Conservation (phyloP, 2,329 filamentous ascomycete genomes). For the Trichoderma aggressivum region DNA sequence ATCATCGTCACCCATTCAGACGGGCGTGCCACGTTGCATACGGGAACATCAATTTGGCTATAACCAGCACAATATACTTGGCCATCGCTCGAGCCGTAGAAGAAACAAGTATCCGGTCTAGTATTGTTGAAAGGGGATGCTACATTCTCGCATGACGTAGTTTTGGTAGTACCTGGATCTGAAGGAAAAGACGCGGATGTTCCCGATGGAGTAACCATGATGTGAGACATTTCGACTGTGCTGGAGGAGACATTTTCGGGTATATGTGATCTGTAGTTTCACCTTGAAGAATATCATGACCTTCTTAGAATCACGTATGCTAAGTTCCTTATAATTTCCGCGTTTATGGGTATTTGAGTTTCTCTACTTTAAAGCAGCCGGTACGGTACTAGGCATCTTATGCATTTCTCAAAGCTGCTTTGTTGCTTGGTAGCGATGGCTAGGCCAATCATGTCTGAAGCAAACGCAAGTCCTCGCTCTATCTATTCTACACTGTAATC, state of each 20-base stretch:
- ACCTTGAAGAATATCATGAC: background rate
- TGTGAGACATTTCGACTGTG: background rate
- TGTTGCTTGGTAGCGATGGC: background rate
- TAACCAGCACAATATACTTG: background rate
- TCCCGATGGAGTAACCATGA: background rate
- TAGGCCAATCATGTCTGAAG: background rate
- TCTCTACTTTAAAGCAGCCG: background rate
- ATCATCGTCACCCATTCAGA: background rate
- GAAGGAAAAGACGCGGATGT: background rate
- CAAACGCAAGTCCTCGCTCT: background rate
- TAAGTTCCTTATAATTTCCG: background rate
- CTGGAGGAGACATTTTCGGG: background rate
- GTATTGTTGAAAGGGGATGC: too few species aligned
- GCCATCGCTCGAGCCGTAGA: background rate
- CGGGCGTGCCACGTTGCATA: background rate
- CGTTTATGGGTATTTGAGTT: background rate
- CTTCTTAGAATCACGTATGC: background rate
- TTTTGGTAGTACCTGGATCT: background rate
- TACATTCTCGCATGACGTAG: background rate
- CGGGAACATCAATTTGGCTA: background rate
- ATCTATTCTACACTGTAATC: rapidly evolving
- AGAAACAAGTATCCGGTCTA: too few species aligned
- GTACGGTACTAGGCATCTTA: too few species aligned
- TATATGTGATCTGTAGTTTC: too few species aligned
- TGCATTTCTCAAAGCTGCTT: background rate